Conservation (phyloP, 495 filamentous ascomycete species). For the Hypoxylon lienhwacheense region DNA sequence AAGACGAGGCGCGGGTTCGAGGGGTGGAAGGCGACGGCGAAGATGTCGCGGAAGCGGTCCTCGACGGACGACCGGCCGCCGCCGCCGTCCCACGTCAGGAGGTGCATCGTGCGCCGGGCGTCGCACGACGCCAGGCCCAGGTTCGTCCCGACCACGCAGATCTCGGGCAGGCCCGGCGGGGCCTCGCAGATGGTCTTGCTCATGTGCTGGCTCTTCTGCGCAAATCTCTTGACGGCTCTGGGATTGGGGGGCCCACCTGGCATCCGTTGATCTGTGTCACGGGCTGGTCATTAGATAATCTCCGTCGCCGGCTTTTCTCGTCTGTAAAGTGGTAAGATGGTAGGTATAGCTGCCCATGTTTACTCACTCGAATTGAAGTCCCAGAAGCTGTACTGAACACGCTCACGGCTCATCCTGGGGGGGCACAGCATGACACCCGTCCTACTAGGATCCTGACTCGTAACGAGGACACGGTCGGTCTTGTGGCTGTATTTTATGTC, state of each 20-base stretch:
- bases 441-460: background rate
- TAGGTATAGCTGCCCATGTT: too few species aligned
- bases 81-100: too few species aligned
- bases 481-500: conserved; percentile 39
- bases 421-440: background rate
- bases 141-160: conserved; percentile 40
- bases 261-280: too few species aligned
- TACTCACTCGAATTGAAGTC: too few species aligned
- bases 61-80: background rate
- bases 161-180: conserved; percentile 17
- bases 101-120: too few species aligned
- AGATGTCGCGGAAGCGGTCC: conserved; percentile 24
- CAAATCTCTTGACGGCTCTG: background rate
- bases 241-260: too few species aligned
- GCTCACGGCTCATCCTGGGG: too few species aligned
- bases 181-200: conserved; percentile 24
- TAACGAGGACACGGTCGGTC: conserved; percentile 34
- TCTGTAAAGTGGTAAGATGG: too few species aligned
- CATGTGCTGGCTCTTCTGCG: background rate
- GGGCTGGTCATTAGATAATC: too few species aligned
- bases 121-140: conserved; percentile 31
- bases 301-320: too few species aligned
- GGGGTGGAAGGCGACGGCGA: conserved; percentile 35
- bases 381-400: too few species aligned
- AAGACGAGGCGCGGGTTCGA: conserved; percentile 35